Percentiles rank a stretch among this genome's conserved stretches.
Evolutionary conservation across 2,329 filamentous ascomycete genomes (phyloP).

Genomic region (Celoporthe dispersa): DNA sequence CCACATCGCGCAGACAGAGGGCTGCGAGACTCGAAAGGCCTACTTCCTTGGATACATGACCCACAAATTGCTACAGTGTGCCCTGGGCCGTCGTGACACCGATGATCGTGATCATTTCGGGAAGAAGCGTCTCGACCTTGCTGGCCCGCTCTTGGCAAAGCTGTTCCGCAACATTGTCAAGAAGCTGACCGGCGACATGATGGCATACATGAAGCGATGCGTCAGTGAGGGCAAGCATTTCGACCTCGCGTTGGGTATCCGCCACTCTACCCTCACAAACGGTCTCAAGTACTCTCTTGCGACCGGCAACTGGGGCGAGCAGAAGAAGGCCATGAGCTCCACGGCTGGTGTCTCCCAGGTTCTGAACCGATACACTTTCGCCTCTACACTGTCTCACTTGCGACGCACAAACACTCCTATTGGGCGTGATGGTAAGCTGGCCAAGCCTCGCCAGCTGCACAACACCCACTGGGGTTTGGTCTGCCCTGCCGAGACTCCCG

Average conservation of each 20-base stretch:
- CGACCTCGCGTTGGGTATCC: conserved; percentile 87
- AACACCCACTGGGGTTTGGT: conserved; percentile 99
- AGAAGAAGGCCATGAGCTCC: conserved; percentile 95
- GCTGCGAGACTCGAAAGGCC: conserved; percentile 92
- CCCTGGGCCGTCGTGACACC: conserved; percentile 87
- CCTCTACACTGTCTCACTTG: conserved; percentile 95
- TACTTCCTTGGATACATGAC: conserved; percentile 99
- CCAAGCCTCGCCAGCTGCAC: conserved; percentile 95
- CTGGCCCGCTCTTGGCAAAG: conserved; percentile 92
- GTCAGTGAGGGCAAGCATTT: conserved; percentile 90
- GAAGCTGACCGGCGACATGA: conserved; percentile 88
- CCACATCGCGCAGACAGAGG: conserved; percentile 93
- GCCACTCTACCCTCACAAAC: conserved; percentile 87
- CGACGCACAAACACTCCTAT: conserved; percentile 97
- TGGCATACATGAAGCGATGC: conserved; percentile 87
- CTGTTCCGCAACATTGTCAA: conserved; percentile 92
- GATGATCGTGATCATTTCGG: conserved; percentile 99
- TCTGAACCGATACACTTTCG: conserved; percentile 95
- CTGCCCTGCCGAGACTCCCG: conserved; percentile 95
- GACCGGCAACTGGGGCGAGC: conserved; percentile 98
- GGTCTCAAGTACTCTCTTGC: conserved; percentile 96
- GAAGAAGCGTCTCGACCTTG: conserved; percentile 96
- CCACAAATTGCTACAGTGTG: conserved; percentile 90
- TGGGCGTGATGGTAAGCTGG: conserved; percentile 95
- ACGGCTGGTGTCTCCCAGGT: conserved; percentile 98